A percentile compares a stretch with the other conserved stretches of the same genome.
Evolutionary conservation across 306 rosid species (phyloP).

Genomic region (Malus sieversii): DNA sequence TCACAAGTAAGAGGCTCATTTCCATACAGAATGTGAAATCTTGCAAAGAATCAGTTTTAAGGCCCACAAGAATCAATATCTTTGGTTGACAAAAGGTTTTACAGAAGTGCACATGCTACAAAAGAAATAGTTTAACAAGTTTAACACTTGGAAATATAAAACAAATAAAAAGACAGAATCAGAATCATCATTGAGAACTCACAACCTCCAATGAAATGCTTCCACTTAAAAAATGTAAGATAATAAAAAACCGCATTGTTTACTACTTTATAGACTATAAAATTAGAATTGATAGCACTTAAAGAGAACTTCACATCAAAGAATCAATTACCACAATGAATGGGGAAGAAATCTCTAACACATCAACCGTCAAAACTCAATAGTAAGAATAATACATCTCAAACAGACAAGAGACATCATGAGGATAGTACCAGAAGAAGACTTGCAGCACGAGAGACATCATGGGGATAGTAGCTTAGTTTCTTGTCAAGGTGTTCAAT

Average conservation of each 20-base stretch:
- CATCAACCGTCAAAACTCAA: not conserved
- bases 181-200: not conserved
- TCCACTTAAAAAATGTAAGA: not conserved
- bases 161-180: not conserved
- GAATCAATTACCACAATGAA: not conserved
- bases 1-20: not conserved
- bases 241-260: not conserved
- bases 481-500: slow-evolving; percentile 52
- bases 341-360: not conserved
- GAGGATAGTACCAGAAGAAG: slow-evolving; percentile 52
- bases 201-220: not conserved
- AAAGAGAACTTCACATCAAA: not conserved
- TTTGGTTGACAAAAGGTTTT: not conserved
- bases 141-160: not conserved
- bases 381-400: not conserved
- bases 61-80: not conserved
- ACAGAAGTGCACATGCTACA: no score
- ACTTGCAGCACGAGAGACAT: slow-evolving; percentile 81
- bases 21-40: not conserved
- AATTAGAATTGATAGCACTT: not conserved
- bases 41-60: not conserved
- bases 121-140: no score
- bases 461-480: slow-evolving; percentile 84
- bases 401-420: not conserved
- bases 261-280: not conserved